Conservation (phyloP, 2,329 filamentous ascomycete genomes). For the Orbilia ellipsospora region DNA sequence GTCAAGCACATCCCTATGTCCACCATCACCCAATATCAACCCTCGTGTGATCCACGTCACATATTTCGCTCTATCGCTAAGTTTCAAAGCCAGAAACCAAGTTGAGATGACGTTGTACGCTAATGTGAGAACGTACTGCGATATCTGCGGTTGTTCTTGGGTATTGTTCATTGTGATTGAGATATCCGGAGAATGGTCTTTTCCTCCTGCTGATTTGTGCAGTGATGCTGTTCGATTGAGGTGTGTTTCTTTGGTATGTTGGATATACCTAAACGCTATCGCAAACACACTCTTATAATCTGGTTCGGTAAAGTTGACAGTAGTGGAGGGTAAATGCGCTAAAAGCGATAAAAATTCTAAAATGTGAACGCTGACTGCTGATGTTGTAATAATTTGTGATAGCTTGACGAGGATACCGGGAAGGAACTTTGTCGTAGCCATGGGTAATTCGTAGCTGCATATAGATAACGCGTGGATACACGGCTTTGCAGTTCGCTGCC, state of each 20-base stretch:
- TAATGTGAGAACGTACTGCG: slow-evolving; percentile 91
- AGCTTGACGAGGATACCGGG: slow-evolving; percentile 90
- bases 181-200: slow-evolving; percentile 35
- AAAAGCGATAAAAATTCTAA: slow-evolving; percentile 93
- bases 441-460: slow-evolving; percentile 92
- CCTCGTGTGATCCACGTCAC: slow-evolving; percentile 92
- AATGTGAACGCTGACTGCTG: slow-evolving; percentile 91
- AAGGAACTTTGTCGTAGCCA: slow-evolving; percentile 85
- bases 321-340: slow-evolving; percentile 83
- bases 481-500: slow-evolving; percentile 86
- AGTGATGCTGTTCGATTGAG: slow-evolving; percentile 61
- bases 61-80: slow-evolving; percentile 83
- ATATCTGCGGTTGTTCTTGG: slow-evolving; percentile 70
- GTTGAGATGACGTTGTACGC: slow-evolving; percentile 96
- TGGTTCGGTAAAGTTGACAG: slow-evolving; percentile 87
- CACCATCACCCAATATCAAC: slow-evolving; percentile 78
- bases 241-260: slow-evolving; percentile 70
- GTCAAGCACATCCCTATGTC: slow-evolving; percentile 80
- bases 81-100: slow-evolving; percentile 92
- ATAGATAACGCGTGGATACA: slow-evolving; percentile 96
- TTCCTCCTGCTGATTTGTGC: slow-evolving; percentile 35
- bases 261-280: slow-evolving; percentile 91
- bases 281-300: slow-evolving; percentile 95
- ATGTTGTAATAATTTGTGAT: slow-evolving; percentile 94
- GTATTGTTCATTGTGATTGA: slow-evolving; percentile 13